These are phyloP conservation scores for Cercospora beticola DNA, from an alignment of 2,329 filamentous ascomycete genomes.

Conservation along the genomic window DNA sequence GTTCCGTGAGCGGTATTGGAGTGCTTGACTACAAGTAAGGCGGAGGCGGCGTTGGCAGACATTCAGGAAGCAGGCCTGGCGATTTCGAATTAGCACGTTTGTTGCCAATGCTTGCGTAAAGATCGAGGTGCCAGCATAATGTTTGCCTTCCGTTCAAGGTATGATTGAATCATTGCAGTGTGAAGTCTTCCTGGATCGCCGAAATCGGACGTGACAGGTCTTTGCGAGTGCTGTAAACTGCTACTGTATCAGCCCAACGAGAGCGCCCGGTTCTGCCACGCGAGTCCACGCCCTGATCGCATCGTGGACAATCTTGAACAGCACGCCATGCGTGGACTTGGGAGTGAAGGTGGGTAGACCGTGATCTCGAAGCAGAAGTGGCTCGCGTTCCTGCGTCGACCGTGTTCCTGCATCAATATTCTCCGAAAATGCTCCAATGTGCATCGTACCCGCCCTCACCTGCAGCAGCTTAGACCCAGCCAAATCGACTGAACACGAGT, in stretches of 20 bases:
- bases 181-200: not conserved
- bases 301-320: not conserved
- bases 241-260: not conserved
- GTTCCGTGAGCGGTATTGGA: too few relatives aligned
- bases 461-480: not conserved
- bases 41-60: too few relatives aligned
- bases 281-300: not conserved
- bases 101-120: too few relatives aligned
- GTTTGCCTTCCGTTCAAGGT: too few relatives aligned
- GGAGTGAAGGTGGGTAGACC: not conserved
- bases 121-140: too few relatives aligned
- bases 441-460: not conserved
- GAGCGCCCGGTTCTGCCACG: not conserved
- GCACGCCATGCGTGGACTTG: not conserved
- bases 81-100: too few relatives aligned
- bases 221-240: not conserved
- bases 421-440: not conserved
- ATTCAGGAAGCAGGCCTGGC: too few relatives aligned
- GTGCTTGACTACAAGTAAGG: too few relatives aligned
- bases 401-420: constrained; percentile 3
- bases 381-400: not conserved
- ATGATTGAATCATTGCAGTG: not conserved
- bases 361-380: not conserved
- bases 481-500: not conserved
- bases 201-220: not conserved